These are phyloP conservation scores for Ceratocystis harringtonii DNA, from an alignment of 2,329 filamentous ascomycete species.

Conservation along the genomic window DNA sequence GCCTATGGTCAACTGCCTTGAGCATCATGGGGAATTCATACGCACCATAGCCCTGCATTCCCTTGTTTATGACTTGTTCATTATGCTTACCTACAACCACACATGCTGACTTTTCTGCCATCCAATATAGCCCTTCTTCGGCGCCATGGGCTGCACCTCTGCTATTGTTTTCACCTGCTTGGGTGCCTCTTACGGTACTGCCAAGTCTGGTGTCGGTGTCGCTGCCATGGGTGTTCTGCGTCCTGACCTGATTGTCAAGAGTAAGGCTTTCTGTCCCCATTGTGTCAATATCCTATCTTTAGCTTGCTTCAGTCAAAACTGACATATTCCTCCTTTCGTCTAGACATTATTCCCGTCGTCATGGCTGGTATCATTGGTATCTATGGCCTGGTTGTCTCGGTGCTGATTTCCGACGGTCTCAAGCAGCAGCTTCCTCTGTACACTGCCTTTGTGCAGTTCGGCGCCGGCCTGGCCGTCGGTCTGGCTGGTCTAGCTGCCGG, in stretches of 20 bases:
- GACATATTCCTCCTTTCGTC: background rate
- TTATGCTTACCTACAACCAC: background rate
- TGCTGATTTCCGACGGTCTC: conserved; percentile 69
- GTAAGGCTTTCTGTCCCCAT: conserved; percentile 34
- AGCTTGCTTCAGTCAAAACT: no score
- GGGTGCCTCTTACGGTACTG: conserved; percentile 93
- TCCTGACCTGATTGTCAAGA: conserved; percentile 98
- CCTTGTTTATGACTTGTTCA: background rate
- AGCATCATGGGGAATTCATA: no score
- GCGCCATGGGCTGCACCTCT: conserved; percentile 93
- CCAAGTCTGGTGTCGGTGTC: conserved; percentile 98
- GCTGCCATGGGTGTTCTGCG: conserved; percentile 95
- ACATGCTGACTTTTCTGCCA: conserved; percentile 23
- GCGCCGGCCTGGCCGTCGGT: conserved; percentile 69
- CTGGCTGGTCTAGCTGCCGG: conserved; percentile 70
- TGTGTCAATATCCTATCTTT: no score
- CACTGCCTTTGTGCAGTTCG: conserved; percentile 74
- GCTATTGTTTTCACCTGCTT: conserved; percentile 95
- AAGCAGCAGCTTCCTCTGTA: conserved; percentile 58
- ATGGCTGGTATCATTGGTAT: conserved; percentile 99
- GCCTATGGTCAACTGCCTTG: conserved; percentile 17
- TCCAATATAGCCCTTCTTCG: conserved; percentile 63
- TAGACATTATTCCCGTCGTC: conserved; percentile 98
- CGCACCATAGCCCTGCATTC: no score
- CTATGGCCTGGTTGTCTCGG: conserved; percentile 80